Evolutionary conservation across 2,329 filamentous ascomycete species (phyloP), one percentile per base, ranked within the genome.

Genomic region (Acarospora socialis): DNA sequence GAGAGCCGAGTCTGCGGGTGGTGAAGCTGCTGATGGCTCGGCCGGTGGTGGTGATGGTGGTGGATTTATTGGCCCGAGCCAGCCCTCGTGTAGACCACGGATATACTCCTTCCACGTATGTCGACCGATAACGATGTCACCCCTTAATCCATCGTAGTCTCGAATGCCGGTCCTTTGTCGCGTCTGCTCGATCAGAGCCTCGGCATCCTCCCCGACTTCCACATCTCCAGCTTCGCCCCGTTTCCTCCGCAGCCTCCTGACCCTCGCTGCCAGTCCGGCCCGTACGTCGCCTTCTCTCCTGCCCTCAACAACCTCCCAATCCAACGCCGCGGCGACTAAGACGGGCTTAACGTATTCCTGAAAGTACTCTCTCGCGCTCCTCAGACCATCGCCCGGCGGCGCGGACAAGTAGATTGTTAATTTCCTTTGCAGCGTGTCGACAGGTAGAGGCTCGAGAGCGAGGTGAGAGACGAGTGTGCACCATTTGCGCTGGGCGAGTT

Each of bases 71-170:
- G 90, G 84, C 0, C 90, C 87, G 15, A 98, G 61, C 87, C 90
- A 98, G 34, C 90, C 90, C 57, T 98, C 90, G 52, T 98, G 90
- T 43, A 95, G 51, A 27, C 90, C 90, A 36, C 86, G 70, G 15
- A 95, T 63, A 53, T 95, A 98, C 57, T 98, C 90, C 59, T 94
- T 98, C 90, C 90, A 98, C 7, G 87, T 77, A 52, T 94, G 81
- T 35, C 87, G 66, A 8, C 90, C 90, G 46, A 98, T 73, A 12
- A 95, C 74, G 31, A 98, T 66, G 51, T 95, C 87, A 26, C 90
- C 90, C 40, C 70, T 69, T 14, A 78, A 63, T 7, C 81, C 86
- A 3, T 76, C 65, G 48, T 78, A 87, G 20, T 81, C 73, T 16
- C 62, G 65, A 7, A 87, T 70, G 5, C 77, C 77, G 38, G 74